Evolutionary conservation across 2,329 filamentous ascomycete species (phyloP), one percentile per base, ranked within the genome.

Genomic region (Aspergillus calidoustus): DNA sequence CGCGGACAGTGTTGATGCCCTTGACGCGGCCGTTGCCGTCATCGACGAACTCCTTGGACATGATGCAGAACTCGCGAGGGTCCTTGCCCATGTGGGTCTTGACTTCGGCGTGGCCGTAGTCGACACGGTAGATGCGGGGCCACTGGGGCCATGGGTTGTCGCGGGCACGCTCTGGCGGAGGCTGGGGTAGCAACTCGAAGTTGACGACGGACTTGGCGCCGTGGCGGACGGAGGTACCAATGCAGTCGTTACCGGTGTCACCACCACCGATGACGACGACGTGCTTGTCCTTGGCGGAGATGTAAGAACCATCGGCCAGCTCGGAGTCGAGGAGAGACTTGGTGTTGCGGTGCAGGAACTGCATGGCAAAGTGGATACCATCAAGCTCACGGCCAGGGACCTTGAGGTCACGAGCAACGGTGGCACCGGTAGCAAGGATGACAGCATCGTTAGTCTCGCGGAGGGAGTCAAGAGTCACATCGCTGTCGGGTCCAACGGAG

Each of bases 101-200:
- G 72, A 97, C 94, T 80, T 98, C 94, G 17, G 90, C 90, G 83
- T 98, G 94, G 60, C 94, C 94, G 74, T 98, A 98, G 80, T 98
- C 94, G n/a, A 97, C 91, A 71, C 94, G 93, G 86, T 97, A 97
- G 77, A 97, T 93, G 72, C 93, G 91, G 61, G 94, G 94, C 93
- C 94, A 98, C 81, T 97, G 94, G 9, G 94, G 94, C 94, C 94
- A 98, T 65, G 94, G 94, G 84, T 98, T 98, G 80, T 97, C 94
- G 66, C 88, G 87, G 66, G 91, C 93, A 80, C 94, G 92, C 84
- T 96, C 90, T 63, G 91, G 87, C 7, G 93, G 92, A 69, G 94
- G 94, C 80, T 97, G 93, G 31, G 94, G 94, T 65, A 98, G 85
- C 60, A 98, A 84, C 83, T 98, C 94, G 70, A 98, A 97, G 86